phyloP scores from a whole-genome alignment of 805 yeast species.

The Wickerhamiella occidentalis region DNA sequence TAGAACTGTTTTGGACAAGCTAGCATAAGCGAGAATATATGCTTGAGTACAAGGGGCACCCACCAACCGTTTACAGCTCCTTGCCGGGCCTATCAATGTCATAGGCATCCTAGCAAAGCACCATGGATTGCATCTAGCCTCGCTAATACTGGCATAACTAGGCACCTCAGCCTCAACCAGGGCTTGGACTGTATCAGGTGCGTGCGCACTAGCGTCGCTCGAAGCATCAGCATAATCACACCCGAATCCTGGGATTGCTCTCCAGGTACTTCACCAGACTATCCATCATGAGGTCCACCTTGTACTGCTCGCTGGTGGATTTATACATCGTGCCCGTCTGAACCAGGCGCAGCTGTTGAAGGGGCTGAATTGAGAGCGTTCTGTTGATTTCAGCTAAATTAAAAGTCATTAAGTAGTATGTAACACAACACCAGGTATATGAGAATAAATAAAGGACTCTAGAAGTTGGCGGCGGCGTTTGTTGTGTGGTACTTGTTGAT shows the following conservation, averaged over 20 bases:
- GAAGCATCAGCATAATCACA: not conserved
- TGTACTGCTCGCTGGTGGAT: not conserved
- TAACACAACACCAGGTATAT: not conserved
- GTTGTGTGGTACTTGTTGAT: conserved; percentile 29
- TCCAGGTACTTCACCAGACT: not conserved
- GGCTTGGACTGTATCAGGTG: too few species aligned
- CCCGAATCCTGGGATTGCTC: not conserved
- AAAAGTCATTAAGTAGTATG: not conserved
- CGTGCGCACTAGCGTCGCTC: too few species aligned
- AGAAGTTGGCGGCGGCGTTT: conserved; percentile 29
- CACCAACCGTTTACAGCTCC: too few species aligned
- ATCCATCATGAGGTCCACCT: not conserved
- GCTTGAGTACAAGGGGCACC: not conserved
- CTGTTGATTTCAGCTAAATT: not conserved
- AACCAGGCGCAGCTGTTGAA: not conserved
- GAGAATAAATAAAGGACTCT: conserved; percentile 12
- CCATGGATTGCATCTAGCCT: too few species aligned
- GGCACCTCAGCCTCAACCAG: too few species aligned
- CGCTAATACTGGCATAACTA: too few species aligned
- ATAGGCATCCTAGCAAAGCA: too few species aligned
- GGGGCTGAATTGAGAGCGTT: not conserved
- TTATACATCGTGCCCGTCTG: not conserved
- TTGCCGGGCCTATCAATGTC: too few species aligned
- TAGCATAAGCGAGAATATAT: not conserved
- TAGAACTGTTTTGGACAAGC: not conserved